Percentiles rank a stretch among this genome's conserved stretches.
Evolutionary conservation across 2,329 filamentous ascomycete genomes (phyloP).

Genomic region (Microdochium paspali): DNA sequence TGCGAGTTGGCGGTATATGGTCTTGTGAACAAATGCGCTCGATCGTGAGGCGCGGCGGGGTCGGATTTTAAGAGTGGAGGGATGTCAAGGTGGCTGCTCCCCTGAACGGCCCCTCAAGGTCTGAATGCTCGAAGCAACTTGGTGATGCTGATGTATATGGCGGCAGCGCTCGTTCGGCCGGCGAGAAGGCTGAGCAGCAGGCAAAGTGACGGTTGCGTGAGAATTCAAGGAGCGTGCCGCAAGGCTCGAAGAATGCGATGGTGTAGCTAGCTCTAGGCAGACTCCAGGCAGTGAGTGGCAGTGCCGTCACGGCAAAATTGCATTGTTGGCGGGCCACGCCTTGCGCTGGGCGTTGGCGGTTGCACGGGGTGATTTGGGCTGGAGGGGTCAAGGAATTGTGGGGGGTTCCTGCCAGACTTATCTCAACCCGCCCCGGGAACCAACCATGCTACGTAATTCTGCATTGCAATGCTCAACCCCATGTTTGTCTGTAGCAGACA

Average conservation of each 20-base stretch:
- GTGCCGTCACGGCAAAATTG: background rate
- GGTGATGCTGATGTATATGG: background rate
- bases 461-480: background rate
- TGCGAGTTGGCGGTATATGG: background rate
- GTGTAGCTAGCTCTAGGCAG: background rate
- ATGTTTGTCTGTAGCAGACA: background rate
- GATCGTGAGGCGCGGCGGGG: constrained; percentile 6
- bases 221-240: background rate
- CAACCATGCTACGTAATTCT: background rate
- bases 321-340: background rate
- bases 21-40: constrained; percentile 10
- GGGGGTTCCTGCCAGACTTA: background rate
- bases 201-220: background rate
- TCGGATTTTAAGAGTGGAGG: background rate
- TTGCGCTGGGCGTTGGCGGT: background rate
- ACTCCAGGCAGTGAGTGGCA: background rate
- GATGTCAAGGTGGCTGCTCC: background rate
- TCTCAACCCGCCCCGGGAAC: background rate
- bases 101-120: background rate
- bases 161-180: background rate
- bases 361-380: background rate
- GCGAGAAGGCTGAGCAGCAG: background rate
- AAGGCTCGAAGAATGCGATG: background rate
- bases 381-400: background rate
- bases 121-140: background rate